Evolutionary conservation across 2,329 filamentous ascomycete genomes (phyloP).

Genomic region (Fusarium sp.): DNA sequence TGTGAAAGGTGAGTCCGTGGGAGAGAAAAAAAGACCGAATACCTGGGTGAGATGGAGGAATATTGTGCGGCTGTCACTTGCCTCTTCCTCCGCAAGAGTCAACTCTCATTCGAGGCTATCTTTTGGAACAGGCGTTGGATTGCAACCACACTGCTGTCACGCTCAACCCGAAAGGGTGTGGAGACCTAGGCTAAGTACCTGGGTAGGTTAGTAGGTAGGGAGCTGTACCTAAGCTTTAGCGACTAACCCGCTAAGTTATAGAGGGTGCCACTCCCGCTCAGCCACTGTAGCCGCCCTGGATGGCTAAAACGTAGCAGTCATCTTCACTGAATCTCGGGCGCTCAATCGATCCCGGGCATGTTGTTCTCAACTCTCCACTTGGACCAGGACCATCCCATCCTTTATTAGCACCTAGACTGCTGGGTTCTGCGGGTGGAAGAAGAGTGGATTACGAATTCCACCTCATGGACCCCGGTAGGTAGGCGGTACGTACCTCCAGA

Average conservation of each 20-base stretch:
- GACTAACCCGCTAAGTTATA: neutral
- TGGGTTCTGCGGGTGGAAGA: neutral
- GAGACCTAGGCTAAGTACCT: too few species aligned
- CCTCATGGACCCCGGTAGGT: neutral
- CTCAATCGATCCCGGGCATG: neutral
- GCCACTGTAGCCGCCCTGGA: conserved; percentile 9
- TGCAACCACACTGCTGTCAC: conserved; percentile 33
- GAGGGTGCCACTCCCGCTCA: conserved; percentile 11
- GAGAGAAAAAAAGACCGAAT: neutral
- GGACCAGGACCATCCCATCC: conserved; percentile 36
- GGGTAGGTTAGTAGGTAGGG: too few species aligned
- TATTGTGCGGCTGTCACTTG: conserved; percentile 4
- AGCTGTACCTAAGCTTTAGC: neutral
- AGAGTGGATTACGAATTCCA: conserved; percentile 22
- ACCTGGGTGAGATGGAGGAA: conserved; percentile 5
- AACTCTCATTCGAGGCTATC: conserved; percentile 23
- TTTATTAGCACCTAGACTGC: conserved; percentile 13
- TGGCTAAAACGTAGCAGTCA: conserved; percentile 5
- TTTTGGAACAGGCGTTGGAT: conserved; percentile 17
- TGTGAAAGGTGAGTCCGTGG: neutral
- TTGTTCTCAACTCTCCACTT: neutral
- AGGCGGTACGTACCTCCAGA: conserved; percentile 33
- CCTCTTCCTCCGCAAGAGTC: conserved; percentile 11
- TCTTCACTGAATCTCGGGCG: conserved; percentile 2
- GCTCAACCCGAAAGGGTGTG: neutral